Base-by-base conservation (phyloP, 306 rosid genomes). In the Rosa persica region DNA sequence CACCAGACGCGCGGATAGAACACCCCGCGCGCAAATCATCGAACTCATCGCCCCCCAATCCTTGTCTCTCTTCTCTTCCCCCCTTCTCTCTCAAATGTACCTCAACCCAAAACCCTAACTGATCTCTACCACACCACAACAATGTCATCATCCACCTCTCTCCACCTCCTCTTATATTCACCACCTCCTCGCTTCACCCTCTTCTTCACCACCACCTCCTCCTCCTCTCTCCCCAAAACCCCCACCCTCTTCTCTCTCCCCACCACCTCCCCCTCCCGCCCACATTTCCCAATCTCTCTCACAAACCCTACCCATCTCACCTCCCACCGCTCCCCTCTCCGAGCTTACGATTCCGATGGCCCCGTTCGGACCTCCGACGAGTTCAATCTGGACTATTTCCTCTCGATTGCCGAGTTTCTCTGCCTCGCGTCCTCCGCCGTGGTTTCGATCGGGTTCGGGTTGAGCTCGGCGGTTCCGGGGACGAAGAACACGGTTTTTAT, bases 141-240 rank as follows among this genome's bases (percentile, higher is more conserved):
- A 75, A 92, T 92, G 95, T 77, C 90, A 46, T 78, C 89, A 52
- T 79, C 89, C 83, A 70, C 92, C 73, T 82, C 67, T 64, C 85
- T 68, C 5, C 74, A 58, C 6, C 81, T 87, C 25, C n/a, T 76
- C 75, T 6, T 83, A 1, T 74, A 67, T 66, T 83, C 89, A 43
- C 85, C 85, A 47, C 84, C 84, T 78, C 69, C 95, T 51, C 80
- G 74, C 2, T 42, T 55, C 66, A 20, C 89, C 38, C 76, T 88
- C 67, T 70, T 73, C 79, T 70, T 83, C 51, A 11, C 47, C 51
- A 11, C 47, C 30, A 1, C 46, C 38, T 13, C 47, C 38, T 10
- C 74, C 20, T n/a, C 55, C 62, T 30, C 36, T 30, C 70, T 75
- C 25, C 83, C 81, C 69, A 70, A 81, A 74, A 80, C n/a, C 88